Evolutionary conservation across 495 filamentous ascomycete genomes (phyloP).

Genomic region (Penicillium chermesinum): DNA sequence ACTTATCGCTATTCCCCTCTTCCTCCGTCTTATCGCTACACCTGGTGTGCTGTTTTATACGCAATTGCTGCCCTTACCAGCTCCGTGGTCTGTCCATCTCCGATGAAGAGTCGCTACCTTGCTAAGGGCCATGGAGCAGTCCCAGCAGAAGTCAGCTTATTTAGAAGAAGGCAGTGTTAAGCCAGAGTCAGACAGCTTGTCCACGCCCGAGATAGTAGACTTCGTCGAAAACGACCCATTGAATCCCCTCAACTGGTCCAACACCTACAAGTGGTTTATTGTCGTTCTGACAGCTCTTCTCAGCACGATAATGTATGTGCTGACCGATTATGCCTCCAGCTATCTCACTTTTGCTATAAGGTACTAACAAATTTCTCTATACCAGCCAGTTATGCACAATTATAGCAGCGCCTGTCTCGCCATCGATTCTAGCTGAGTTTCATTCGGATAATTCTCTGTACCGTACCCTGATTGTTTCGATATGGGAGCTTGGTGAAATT

Average conservation of each 20-base stretch:
- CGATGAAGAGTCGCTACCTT: too few species aligned
- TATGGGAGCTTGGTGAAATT: conserved; percentile 8
- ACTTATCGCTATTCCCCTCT: too few species aligned
- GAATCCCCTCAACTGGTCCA: conserved; percentile 8
- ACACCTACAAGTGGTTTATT: conserved; percentile 8
- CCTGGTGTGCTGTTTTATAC: too few species aligned
- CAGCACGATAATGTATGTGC: not conserved
- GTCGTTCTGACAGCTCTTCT: conserved; percentile 2
- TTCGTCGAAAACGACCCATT: not conserved
- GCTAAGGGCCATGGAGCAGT: not conserved
- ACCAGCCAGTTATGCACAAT: conserved; percentile 3
- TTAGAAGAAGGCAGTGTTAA: not conserved
- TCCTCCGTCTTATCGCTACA: too few species aligned
- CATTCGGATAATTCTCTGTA: conserved; percentile 5
- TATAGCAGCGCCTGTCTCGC: conserved; percentile 2
- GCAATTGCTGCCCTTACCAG: too few species aligned
- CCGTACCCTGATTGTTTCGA: conserved; percentile 7
- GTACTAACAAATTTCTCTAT: not conserved
- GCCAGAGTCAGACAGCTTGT: not conserved
- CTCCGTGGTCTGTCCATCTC: too few species aligned
- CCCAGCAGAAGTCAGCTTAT: not conserved
- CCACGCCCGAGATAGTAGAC: not conserved
- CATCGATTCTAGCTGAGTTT: conserved; percentile 4
- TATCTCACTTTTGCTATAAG: not conserved
- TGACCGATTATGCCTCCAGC: not conserved